Conservation (phyloP, 2,329 filamentous ascomycete species). For the Aureobasidium mangrovei region DNA sequence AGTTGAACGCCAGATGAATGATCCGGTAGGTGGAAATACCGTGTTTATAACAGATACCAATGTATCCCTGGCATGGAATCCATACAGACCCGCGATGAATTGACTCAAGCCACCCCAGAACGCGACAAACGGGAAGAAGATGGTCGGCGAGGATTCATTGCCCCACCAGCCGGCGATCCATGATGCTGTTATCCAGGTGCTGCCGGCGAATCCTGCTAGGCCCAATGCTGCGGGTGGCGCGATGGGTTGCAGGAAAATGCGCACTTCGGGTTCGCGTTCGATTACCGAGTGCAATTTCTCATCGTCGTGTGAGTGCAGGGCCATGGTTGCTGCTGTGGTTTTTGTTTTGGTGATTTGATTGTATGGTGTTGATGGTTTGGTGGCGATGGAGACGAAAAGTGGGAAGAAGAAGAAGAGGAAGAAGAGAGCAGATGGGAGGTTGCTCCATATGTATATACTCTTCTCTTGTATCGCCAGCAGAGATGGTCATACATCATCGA, state of each 20-base stretch:
- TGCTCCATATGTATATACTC: too few species aligned
- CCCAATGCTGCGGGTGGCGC: slow-evolving; percentile 25
- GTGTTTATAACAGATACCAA: slow-evolving; percentile 21
- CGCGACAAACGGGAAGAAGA: slow-evolving; percentile 25
- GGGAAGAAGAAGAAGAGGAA: not conserved
- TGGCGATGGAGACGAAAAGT: not conserved
- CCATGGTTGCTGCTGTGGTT: slow-evolving; percentile 1
- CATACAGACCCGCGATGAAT: slow-evolving; percentile 23
- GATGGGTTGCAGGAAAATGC: slow-evolving; percentile 23
- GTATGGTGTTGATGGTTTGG: too few species aligned
- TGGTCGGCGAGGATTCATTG: slow-evolving; percentile 18
- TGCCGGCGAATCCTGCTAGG: slow-evolving; percentile 24
- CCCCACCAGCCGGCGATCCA: slow-evolving; percentile 21
- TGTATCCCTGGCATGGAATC: slow-evolving; percentile 20
- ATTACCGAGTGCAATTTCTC: not conserved
- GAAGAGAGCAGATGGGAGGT: not conserved
- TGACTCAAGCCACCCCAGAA: slow-evolving; percentile 24
- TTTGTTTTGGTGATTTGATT: not conserved
- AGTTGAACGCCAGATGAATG: too few species aligned
- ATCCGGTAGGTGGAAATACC: not conserved
- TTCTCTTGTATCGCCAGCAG: too few species aligned
- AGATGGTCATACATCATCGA: too few species aligned
- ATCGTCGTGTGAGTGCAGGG: not conserved
- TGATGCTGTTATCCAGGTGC: slow-evolving; percentile 23
- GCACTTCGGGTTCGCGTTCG: slow-evolving; percentile 17